phyloP scores from a whole-genome alignment of 257 asterid species.

The Nicotiana noctiflora region DNA sequence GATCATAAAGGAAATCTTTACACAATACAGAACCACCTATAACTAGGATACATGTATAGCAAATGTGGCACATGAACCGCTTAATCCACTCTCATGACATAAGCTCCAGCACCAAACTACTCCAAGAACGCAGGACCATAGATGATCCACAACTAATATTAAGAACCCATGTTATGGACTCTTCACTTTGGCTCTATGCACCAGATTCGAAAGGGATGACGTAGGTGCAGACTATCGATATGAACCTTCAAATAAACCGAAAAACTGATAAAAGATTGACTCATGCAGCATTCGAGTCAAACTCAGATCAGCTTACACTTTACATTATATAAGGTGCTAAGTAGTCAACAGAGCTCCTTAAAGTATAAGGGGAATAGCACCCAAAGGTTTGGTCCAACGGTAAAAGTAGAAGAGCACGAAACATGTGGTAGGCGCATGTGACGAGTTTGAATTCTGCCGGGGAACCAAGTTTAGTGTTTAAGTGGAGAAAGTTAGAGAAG shows the following conservation, averaged over 20 bases:
- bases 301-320: background rate
- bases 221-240: background rate
- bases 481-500: background rate
- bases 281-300: background rate
- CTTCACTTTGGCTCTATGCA: background rate
- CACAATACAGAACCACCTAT: background rate
- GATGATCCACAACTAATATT: background rate
- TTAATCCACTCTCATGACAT: no score
- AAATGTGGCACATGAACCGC: background rate
- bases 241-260: background rate
- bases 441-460: background rate
- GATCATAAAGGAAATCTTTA: background rate
- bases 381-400: background rate
- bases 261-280: background rate
- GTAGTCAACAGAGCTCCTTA: background rate
- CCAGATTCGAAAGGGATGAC: background rate
- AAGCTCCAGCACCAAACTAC: background rate
- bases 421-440: background rate
- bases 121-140: background rate
- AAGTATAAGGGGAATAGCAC: background rate
- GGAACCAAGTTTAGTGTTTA: background rate
- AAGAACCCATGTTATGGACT: background rate
- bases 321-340: background rate
- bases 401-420: background rate
- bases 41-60: background rate